Evolutionary conservation across 441 rosid genomes (phyloP), one percentile per base, ranked within the genome.

Genomic region (Hura crepitans): DNA sequence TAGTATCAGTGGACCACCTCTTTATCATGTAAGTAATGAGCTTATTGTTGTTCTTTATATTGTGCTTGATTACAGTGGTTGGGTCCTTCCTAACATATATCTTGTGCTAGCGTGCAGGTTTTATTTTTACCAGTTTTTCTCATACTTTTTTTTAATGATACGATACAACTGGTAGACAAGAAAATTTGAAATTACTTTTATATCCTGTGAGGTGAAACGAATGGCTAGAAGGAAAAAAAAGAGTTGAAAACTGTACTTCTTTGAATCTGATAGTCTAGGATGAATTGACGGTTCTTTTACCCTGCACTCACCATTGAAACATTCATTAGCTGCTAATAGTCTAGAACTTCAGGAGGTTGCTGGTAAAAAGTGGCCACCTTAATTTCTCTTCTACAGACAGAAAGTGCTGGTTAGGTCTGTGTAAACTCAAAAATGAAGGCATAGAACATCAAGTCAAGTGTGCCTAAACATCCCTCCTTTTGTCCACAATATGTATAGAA

Each of bases 21-120:
- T 96, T 65, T 96, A 85, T 89, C 97, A 89, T 84, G 99, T 96
- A 87, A 89, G 98, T 83, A 60, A 62, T 78, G 59, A 71, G 43
- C 39, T 17, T 23, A 56, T 12, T 37, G 35, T 31, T 18, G 13
- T 50, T 13, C 11, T 18, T 50, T 55, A 28, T 55, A 25, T 60
- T 68, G 51, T 56, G 63, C 22, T 62, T 47, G 60, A n/a, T 53
- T 50, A 31, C 62, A 47, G 25, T 68, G 35, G 68, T 51, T 53
- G 63, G 72, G 46, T 18, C 45, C n/a, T n/a, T n/a, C 65, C 27
- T 37, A 28, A 56, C 28, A 51, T 68, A 72, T 78, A 31, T 23
- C 73, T 50, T 33, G 58, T 77, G 57, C 45, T 62, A 46, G 27
- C 68, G 50, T 62, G 72, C 64, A 43, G 61, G 68, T 70, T 70